Evolutionary conservation across 129 eudicot genomes (phyloP), one percentile per base, ranked within the genome.

Genomic region (Centrapalus pauciflorus): DNA sequence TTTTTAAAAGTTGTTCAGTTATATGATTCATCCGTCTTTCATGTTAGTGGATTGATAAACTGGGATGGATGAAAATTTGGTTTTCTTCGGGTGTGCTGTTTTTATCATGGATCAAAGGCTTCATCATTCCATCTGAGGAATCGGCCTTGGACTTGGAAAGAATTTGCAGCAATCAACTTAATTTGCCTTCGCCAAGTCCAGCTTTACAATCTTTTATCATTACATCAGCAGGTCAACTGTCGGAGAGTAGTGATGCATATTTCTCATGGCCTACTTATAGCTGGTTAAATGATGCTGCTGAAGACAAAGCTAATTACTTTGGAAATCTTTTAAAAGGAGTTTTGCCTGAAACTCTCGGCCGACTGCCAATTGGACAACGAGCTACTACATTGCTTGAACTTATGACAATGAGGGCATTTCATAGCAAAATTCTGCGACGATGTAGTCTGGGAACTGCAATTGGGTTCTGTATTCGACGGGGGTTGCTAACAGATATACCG

Each of bases 201-300:
- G 83, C 84, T 40, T 61, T 78, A 14, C 90, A 83, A 66, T 80
- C 82, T 27, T 80, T 83, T 67, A 37, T 37, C 14, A 68, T 64
- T 1, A 69, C 90, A 64, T 72, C 87, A 11, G 81, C 84, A 24
- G 83, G 87, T 71, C 90, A 87, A 71, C 69, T 73, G 19, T 72
- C 87, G 0, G 92, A 85, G 76, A 85, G 75, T 20, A 88, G 77
- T 62, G 92, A 91, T 49, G 92, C 89, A 38, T 85, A 85, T 69
- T 88, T 88, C 70, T 88, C 96, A 10, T 88, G 96, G 96, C 96
- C 96, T 19, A 80, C 88, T 72, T 83, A 85, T 17, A 75, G 87
- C 79, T 69, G 85, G 23, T 73, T 85, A 60, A 72, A 68, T 43
- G 86, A 82, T 76, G 82, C 81, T 55, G 91, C 92, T 26, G 92